phyloP scores from a whole-genome alignment of 2,329 filamentous ascomycete genomes.

The Dactylellina leptospora region DNA sequence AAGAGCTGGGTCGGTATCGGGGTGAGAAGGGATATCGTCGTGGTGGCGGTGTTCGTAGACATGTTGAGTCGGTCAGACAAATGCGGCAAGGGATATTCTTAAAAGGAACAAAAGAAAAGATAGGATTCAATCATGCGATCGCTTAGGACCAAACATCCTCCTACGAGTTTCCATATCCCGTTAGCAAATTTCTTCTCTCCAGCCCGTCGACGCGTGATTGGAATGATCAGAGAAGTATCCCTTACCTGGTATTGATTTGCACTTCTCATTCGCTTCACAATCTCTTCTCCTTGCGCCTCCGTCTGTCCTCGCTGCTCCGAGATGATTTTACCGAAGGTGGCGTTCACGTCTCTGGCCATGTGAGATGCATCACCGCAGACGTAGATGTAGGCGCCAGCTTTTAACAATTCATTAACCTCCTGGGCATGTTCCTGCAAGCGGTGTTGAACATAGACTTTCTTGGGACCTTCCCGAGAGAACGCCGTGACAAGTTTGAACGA shows the following conservation, averaged over 20 bases:
- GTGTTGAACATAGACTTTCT: conserved; percentile 98
- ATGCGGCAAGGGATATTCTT: neutral
- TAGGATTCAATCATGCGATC: conserved; percentile 27
- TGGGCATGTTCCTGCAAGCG: conserved; percentile 82
- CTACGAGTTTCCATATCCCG: conserved; percentile 60
- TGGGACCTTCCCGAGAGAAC: conserved; percentile 85
- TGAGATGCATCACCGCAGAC: conserved; percentile 97
- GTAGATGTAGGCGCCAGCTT: conserved; percentile 92
- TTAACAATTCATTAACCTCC: conserved; percentile 85
- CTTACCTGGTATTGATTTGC: conserved; percentile 89
- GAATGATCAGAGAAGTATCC: conserved; percentile 15
- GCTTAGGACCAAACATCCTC: conserved; percentile 76
- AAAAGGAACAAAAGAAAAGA: neutral
- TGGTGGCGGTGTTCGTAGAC: neutral
- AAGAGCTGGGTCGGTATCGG: neutral
- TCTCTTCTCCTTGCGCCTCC: conserved; percentile 88
- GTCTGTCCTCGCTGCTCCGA: conserved; percentile 81
- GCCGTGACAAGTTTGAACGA: conserved; percentile 90
- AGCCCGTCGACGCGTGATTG: conserved; percentile 11
- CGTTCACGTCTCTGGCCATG: conserved; percentile 94
- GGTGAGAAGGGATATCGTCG: conserved; percentile 4
- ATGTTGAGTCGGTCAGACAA: conserved; percentile 18
- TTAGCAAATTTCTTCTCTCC: conserved; percentile 31
- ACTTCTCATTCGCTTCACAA: conserved; percentile 95
- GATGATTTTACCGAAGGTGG: conserved; percentile 85